Evolutionary conservation across 176 grass and related monocot genomes (phyloP).

Genomic region (Musa troglodytarum): DNA sequence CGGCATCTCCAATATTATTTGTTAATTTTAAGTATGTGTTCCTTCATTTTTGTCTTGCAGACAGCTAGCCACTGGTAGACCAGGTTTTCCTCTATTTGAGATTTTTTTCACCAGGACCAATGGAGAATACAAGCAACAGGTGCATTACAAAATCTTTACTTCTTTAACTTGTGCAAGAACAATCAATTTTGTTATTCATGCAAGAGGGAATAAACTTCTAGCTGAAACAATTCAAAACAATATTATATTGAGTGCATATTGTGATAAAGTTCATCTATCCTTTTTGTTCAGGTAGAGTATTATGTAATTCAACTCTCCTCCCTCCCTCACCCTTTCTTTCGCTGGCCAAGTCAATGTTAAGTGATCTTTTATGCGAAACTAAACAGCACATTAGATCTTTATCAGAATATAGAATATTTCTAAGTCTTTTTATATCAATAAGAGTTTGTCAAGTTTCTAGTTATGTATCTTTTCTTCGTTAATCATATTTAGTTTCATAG

Average conservation of each 20-base stretch:
- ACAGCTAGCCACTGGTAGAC: slow-evolving; percentile 52
- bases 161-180: background rate
- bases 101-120: slow-evolving; percentile 63
- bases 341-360: background rate
- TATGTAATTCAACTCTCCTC: background rate
- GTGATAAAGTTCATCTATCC: background rate
- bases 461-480: slow-evolving; percentile 1
- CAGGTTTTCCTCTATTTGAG: slow-evolving; percentile 79
- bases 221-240: background rate
- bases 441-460: background rate
- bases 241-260: background rate
- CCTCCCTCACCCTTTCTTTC: background rate
- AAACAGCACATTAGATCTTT: background rate
- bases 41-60: slow-evolving; percentile 29
- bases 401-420: background rate
- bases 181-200: background rate
- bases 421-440: background rate
- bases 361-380: background rate
- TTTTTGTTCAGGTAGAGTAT: background rate
- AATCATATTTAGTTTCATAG: background rate
- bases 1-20: background rate
- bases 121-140: slow-evolving; percentile 72
- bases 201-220: background rate
- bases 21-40: background rate
- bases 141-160: slow-evolving; percentile 3